A percentile compares a stretch with the other conserved stretches of the same genome.
Conservation (phyloP, 495 filamentous ascomycete genomes). For the Tricharina praecox region DNA sequence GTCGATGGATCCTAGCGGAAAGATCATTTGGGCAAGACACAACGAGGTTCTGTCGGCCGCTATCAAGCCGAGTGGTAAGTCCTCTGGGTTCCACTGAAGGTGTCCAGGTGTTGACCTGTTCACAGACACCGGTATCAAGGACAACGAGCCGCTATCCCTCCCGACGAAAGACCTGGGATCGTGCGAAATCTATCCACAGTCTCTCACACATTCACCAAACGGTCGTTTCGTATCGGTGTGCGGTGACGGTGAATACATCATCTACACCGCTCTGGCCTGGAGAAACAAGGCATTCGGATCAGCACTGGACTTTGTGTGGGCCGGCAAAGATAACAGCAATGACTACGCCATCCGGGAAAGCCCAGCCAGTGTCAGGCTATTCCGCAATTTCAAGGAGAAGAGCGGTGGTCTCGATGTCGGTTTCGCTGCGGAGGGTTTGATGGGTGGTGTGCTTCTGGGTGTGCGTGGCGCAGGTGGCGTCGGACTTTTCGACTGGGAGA, state of each 20-base stretch:
- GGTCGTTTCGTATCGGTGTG: constrained; percentile 94
- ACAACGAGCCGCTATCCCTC: constrained; percentile 67
- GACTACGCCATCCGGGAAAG: constrained; percentile 96
- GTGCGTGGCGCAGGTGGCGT: constrained; percentile 89
- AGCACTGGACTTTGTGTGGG: constrained; percentile 93
- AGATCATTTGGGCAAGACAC: constrained; percentile 87
- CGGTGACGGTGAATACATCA: constrained; percentile 95
- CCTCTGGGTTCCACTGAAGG: not conserved
- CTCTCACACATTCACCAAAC: constrained; percentile 86
- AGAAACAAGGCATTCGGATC: constrained; percentile 94
- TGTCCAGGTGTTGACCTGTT: too few species aligned
- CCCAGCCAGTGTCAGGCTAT: constrained; percentile 80
- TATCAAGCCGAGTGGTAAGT: constrained; percentile 67
- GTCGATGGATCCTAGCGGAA: constrained; percentile 89
- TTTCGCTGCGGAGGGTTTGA: constrained; percentile 85
- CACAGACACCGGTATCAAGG: constrained; percentile 59
- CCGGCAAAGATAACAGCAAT: constrained; percentile 92
- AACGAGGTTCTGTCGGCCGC: constrained; percentile 86
- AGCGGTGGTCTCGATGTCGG: constrained; percentile 78
- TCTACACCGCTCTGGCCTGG: constrained; percentile 94
- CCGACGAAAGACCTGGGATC: constrained; percentile 87
- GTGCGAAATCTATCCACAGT: constrained; percentile 93
- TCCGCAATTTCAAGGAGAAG: constrained; percentile 94
- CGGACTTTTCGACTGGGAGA: constrained; percentile 92
- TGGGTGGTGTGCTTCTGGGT: constrained; percentile 78